These are phyloP conservation scores for Colletotrichum echinochloae DNA, from an alignment of 2,329 filamentous ascomycete species.

Conservation along the genomic window DNA sequence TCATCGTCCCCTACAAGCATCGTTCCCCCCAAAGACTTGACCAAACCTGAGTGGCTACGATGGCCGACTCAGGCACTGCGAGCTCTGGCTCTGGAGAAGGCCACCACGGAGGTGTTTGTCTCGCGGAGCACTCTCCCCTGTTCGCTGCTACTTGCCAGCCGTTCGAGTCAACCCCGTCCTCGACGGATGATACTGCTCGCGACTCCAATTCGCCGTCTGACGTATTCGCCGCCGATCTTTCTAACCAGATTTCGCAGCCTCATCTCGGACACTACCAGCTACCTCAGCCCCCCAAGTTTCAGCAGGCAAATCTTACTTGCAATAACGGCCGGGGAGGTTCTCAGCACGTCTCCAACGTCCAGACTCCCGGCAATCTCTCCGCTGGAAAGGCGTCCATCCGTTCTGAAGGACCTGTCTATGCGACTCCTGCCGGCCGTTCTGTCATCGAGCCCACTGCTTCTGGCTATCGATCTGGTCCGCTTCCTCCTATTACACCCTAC, in stretches of 20 bases:
- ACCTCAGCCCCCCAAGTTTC: constrained; percentile 25
- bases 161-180: constrained; percentile 19
- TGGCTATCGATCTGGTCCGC: constrained; percentile 26
- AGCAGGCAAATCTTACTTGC: constrained; percentile 6
- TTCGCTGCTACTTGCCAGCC: background rate
- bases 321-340: background rate
- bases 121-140: constrained; percentile 32
- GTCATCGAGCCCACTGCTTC: constrained; percentile 6
- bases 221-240: constrained; percentile 27
- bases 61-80: constrained; percentile 17
- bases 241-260: constrained; percentile 7
- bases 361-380: constrained; percentile 1
- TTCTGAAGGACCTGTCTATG: constrained; percentile 13
- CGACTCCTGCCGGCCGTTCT: constrained; percentile 22
- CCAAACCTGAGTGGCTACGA: constrained; percentile 1
- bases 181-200: constrained; percentile 22
- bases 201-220: constrained; percentile 27
- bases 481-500: background rate
- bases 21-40: background rate
- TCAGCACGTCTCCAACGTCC: constrained; percentile 1
- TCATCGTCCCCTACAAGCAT: background rate
- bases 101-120: constrained; percentile 28
- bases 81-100: constrained; percentile 20
- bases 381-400: constrained; percentile 16
- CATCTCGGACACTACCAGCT: constrained; percentile 23